phyloP scores from a whole-genome alignment of 2,329 filamentous ascomycete genomes.

The Microdochium bolleyi region DNA sequence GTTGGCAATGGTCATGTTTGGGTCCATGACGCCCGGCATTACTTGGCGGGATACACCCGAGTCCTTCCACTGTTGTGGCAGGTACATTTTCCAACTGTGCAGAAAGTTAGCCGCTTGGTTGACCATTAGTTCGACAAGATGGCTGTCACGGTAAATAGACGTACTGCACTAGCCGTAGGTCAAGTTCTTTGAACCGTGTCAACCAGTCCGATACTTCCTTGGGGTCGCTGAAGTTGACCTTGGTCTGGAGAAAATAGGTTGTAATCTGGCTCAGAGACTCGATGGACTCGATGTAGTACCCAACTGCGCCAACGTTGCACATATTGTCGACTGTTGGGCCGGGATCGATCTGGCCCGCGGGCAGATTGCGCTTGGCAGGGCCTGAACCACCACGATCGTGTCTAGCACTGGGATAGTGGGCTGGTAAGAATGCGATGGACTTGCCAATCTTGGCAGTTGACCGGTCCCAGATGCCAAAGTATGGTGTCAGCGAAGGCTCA shows the following conservation, averaged over 20 bases:
- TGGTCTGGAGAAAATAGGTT: slow-evolving; percentile 26
- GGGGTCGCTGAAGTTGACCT: slow-evolving; percentile 19
- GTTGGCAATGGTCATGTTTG: slow-evolving; percentile 33
- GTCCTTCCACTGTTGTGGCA: slow-evolving; percentile 32
- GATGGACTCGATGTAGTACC: slow-evolving; percentile 27
- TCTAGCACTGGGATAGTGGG: background rate
- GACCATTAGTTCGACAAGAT: background rate
- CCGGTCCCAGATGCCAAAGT: slow-evolving; percentile 24
- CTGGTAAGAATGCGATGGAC: slow-evolving; percentile 14
- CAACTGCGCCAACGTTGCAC: slow-evolving; percentile 24
- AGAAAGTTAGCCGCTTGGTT: background rate
- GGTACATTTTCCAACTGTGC: slow-evolving; percentile 33
- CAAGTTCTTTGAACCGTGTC: slow-evolving; percentile 30
- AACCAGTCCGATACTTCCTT: slow-evolving; percentile 25
- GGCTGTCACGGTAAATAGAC: slow-evolving; percentile 2
- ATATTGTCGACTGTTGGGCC: slow-evolving; percentile 8
- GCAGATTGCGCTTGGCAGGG: no score
- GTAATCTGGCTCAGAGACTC: slow-evolving; percentile 26
- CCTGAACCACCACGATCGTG: background rate
- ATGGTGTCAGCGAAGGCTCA: slow-evolving; percentile 21
- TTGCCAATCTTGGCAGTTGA: slow-evolving; percentile 18
- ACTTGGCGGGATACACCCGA: slow-evolving; percentile 29
- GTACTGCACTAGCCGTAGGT: slow-evolving; percentile 25
- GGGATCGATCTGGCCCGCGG: background rate
- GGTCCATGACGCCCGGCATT: slow-evolving; percentile 26